Evolutionary conservation across 495 filamentous ascomycete species (phyloP).

Genomic region (Cenococcum geophilum): DNA sequence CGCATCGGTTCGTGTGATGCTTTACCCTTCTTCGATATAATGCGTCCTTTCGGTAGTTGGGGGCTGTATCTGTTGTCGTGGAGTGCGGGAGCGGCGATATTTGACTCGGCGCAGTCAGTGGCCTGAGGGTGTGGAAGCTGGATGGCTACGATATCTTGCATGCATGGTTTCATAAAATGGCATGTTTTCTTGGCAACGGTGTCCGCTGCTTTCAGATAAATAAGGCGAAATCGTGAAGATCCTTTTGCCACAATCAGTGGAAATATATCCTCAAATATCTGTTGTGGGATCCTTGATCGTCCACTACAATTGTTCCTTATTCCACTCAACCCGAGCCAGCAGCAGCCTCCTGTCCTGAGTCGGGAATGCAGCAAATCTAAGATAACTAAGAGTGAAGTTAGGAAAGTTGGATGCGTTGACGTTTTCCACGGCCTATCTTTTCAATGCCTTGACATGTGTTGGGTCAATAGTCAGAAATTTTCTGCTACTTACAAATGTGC

Average conservation of each 20-base stretch:
- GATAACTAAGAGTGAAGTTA: too few relatives aligned
- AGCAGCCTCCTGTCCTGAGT: too few relatives aligned
- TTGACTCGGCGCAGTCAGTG: slow-evolving; percentile 4
- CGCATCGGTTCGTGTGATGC: slow-evolving; percentile 94
- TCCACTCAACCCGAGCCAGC: not conserved
- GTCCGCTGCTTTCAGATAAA: slow-evolving; percentile 14
- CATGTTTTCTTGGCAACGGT: slow-evolving; percentile 32
- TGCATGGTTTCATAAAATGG: slow-evolving; percentile 28
- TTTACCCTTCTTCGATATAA: slow-evolving; percentile 82
- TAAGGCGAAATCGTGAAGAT: not conserved
- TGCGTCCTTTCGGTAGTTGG: slow-evolving; percentile 7
- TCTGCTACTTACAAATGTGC: too few relatives aligned
- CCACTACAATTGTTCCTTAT: not conserved
- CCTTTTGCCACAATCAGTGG: not conserved
- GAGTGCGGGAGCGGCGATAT: slow-evolving; percentile 1
- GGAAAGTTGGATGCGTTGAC: too few relatives aligned
- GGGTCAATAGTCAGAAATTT: too few relatives aligned
- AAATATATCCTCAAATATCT: not conserved
- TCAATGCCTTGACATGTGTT: too few relatives aligned
- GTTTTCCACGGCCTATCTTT: too few relatives aligned
- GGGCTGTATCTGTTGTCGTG: slow-evolving; percentile 16
- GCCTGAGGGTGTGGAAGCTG: slow-evolving; percentile 14
- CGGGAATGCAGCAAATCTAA: too few relatives aligned
- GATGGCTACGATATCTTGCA: slow-evolving; percentile 18
- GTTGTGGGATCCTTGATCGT: not conserved